Evolutionary conservation across 371 early-diverging fungal genomes (phyloP).

Genomic region (Mucor sp.): DNA sequence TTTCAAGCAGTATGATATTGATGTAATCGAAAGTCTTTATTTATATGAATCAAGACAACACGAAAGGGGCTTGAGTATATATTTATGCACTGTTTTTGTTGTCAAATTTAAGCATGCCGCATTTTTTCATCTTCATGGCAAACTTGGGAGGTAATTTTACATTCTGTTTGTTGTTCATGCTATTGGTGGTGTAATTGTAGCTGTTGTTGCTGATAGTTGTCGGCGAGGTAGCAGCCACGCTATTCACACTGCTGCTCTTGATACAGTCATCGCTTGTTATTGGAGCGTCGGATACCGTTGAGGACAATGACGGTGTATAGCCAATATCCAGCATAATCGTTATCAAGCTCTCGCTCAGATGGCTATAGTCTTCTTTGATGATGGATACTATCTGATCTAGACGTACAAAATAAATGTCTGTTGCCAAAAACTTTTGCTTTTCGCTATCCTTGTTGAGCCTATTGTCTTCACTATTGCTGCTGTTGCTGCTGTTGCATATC

Average conservation of each 20-base stretch:
- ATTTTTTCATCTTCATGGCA: slow-evolving; percentile 53
- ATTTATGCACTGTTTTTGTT: slow-evolving; percentile 5
- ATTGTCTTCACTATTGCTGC: slow-evolving; percentile 13
- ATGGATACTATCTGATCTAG: slow-evolving; percentile 65
- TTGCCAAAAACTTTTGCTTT: slow-evolving; percentile 58
- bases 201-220: neutral
- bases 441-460: slow-evolving; percentile 48
- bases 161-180: slow-evolving; percentile 23
- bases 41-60: neutral
- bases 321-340: slow-evolving; percentile 73
- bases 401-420: slow-evolving; percentile 63
- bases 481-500: slow-evolving; percentile 37
- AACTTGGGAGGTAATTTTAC: slow-evolving; percentile 54
- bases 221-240: too few species aligned
- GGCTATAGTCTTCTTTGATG: slow-evolving; percentile 62
- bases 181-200: neutral
- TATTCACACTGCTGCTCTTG: neutral
- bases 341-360: slow-evolving; percentile 66
- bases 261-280: neutral
- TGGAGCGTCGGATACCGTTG: neutral
- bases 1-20: too few species aligned
- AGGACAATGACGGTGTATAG: slow-evolving; percentile 22
- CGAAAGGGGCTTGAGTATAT: too few species aligned
- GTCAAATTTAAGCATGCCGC: slow-evolving; percentile 14
- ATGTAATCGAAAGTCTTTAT: too few species aligned